Evolutionary conservation across 108 stramenopile genomes (phyloP).

Genomic region (Pseudonitzschia pungens): DNA sequence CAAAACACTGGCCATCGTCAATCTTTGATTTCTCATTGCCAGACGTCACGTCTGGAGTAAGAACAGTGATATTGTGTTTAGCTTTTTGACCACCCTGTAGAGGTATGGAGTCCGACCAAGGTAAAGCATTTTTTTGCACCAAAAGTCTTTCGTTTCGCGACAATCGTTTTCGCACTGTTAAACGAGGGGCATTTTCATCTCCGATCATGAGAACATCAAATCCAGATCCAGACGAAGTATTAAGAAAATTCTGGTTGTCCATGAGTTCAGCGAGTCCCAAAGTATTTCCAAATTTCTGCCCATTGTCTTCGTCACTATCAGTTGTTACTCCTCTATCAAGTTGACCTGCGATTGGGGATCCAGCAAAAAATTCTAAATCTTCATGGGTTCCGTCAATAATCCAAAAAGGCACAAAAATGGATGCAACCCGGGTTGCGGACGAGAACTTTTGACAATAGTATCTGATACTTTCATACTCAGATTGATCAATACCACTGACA

Average conservation of each 20-base stretch:
- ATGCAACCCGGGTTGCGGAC: constrained; percentile 32
- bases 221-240: constrained; percentile 14
- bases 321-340: constrained; percentile 12
- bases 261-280: constrained; percentile 49
- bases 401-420: constrained; percentile 53
- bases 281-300: constrained; percentile 8
- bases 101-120: constrained; percentile 60
- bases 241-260: constrained; percentile 30
- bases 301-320: constrained; percentile 11
- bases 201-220: constrained; percentile 61
- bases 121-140: constrained; percentile 21
- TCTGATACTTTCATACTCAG: constrained; percentile 20
- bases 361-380: constrained; percentile 50
- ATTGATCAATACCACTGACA: constrained; percentile 4
- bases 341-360: constrained; percentile 43
- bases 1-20: constrained; percentile 29
- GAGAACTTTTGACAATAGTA: constrained; percentile 19
- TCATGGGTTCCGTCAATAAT: constrained; percentile 54
- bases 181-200: constrained; percentile 36
- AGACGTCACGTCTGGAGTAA: constrained; percentile 21
- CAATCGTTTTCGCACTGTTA: constrained; percentile 43
- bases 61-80: constrained; percentile 39
- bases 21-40: background rate
- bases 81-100: constrained; percentile 20
- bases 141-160: constrained; percentile 16